Evolutionary conservation across 2,329 filamentous ascomycete genomes (phyloP), one percentile per base, ranked within the genome.

Genomic region (Phialocephala sp.): DNA sequence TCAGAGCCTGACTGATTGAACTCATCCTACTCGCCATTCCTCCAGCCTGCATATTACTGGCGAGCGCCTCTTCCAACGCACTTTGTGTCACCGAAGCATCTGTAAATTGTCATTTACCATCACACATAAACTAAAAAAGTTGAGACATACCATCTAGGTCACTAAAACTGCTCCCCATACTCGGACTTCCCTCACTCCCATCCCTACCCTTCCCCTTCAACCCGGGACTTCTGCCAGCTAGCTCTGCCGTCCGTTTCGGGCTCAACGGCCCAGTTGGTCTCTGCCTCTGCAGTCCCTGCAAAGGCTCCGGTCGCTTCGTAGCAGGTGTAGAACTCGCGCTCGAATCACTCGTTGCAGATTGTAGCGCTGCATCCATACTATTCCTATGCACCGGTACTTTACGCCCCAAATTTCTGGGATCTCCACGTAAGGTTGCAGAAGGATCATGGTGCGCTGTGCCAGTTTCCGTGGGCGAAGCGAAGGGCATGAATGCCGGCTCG

Each of bases 131-230:
- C 35, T 47, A 36, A 63, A 1, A 41, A 27, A 52, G 27, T 32
- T 3, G 27, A 3, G 65, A 63, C 76, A 66, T 80, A 87, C 91
- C 91, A 76, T 94, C 92, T 52, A 96, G 83, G 79, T 95, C 92
- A 77, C 91, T 94, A 73, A 93, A 95, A 72, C 91, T 94, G 76
- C 91, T 94, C 0, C 91, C 91, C 88, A 93, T 93, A 72, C 90
- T 93, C 1, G 89, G 90, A 15, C 89, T 90, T 15, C 89, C 89
- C 68, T 93, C 90, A 73, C 89, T 92, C 14, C 86, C 87, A 68
- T 90, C 88, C 14, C 83, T 82, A 0, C 80, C 82, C 71, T 84
- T 83, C 35, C 79, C 80, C 66, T 83, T 84, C 9, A 78, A 79
- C 9, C 79, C 77, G 1, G 87, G 84, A 71, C 84, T 87, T 54